Evolutionary conservation across 2,329 filamentous ascomycete species (phyloP).

Genomic region (Scleromitrula shiraiana): DNA sequence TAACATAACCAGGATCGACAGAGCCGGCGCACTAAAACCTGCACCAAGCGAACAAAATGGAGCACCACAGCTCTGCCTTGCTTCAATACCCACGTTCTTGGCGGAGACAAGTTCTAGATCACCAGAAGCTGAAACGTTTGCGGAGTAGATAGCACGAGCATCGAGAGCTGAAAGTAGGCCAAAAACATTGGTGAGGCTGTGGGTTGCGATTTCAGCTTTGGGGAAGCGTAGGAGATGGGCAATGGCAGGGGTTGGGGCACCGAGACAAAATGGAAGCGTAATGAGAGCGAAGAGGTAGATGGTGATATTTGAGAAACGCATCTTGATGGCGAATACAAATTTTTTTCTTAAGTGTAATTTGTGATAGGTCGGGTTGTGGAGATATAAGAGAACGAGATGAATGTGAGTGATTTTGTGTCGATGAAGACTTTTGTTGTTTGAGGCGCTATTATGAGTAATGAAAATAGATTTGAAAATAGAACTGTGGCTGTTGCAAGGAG

Average conservation of each 20-base stretch:
- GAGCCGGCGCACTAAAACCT: background rate
- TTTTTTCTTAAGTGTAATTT: too few relatives aligned
- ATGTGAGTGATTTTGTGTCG: background rate
- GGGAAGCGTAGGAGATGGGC: background rate
- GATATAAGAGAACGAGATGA: too few relatives aligned
- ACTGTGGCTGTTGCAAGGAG: too few relatives aligned
- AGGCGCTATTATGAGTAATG: too few relatives aligned
- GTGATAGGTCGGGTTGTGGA: background rate
- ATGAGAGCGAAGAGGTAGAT: background rate
- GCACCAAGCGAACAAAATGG: background rate
- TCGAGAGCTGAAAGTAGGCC: background rate
- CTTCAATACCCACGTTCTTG: background rate
- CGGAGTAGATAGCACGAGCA: background rate
- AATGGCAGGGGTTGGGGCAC: background rate
- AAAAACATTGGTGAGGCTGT: background rate
- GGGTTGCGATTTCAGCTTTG: background rate
- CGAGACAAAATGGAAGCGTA: background rate
- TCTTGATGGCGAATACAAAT: background rate
- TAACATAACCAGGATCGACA: background rate
- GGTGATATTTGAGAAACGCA: background rate
- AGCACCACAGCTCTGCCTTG: conserved; percentile 1
- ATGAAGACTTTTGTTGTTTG: too few relatives aligned
- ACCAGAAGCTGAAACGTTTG: too few relatives aligned
- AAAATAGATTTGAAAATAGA: too few relatives aligned
- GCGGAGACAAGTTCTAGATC: background rate